Base-by-base conservation (phyloP, 2,329 filamentous ascomycete genomes). In the Emmonsiellopsis sp. region DNA sequence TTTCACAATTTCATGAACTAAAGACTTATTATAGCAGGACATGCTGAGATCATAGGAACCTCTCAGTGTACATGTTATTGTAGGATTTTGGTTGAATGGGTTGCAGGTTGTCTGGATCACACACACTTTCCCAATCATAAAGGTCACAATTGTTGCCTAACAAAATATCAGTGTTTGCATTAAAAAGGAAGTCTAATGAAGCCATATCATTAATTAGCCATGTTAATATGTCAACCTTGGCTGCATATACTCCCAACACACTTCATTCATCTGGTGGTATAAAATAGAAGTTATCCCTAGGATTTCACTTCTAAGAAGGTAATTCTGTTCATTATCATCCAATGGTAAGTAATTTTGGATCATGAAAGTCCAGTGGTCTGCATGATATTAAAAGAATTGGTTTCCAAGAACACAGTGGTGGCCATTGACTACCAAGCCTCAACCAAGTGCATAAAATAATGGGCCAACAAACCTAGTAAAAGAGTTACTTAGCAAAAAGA, bases 251-350 rank as follows among this genome's bases (percentile, higher is more conserved):
- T 20, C 38, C 40, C 50, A 52, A 20, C 31, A 10, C 8, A 44
- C n/a, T 31, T 52, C 41, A 45, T 52, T 52, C 50, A 52, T 52
- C 50, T 52, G 41, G 13, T 9, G n/a, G 50, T 45, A 52, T 4
- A 52, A 35, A 26, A 52, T 52, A 2, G 50, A 16, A 38, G 50
- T 52, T 20, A 46, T 26, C 9, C 10, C 41, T 26, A 52, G 8
- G n/a, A 52, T 35, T 46, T 52, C 50, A 46, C 50, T 46, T 15
- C 26, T 9, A 34, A 52, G 31, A 44, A 52, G 41, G 13, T 52
- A 46, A 37, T 45, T 15, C 13, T 8, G 41, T 13, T 13, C 7
- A 37, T 13, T 38, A 9, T 30, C 16, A 10, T 44, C 7, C 9
- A 52, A 37, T 30, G 41, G 41, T 37, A 41, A 44, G 31, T 45